Evolutionary conservation across 179 eudicot species (phyloP), one percentile per base, ranked within the genome.

Genomic region (Actinidia arguta): DNA sequence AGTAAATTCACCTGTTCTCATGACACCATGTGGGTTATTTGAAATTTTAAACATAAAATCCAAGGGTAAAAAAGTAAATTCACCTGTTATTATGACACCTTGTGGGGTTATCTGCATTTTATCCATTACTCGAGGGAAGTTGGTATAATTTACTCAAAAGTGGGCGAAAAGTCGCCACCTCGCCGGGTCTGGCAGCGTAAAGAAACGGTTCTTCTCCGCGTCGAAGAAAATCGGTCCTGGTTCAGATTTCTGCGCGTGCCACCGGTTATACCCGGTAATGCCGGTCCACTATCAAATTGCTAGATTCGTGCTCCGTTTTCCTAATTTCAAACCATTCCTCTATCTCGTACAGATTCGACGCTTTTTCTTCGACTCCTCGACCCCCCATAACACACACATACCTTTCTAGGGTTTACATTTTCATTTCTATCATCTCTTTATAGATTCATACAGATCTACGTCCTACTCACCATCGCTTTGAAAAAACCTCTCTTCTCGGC

Each of bases 231-330:
- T 22, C 48, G 72, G 73, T 68, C 48, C 24, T 68, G 5, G 27
- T 59, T 8, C 22, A 39, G 42, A 56, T 56, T 17, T 27, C 44
- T 6, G 44, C 56, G 20, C 8, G 59, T 14, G 76, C 67, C 24
- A 80, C 82, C 67, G 82, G 42, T 54, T 69, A 39, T 11, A 80
- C 76, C 75, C 82, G 82, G 82, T 80, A 54, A 54, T 51, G 42
- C 75, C 75, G 64, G 75, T 79, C 39, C 75, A 50, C 62, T 36
- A 36, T 31, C 5, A 11, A 44, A 0, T 47, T 22, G 56, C 75
- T 79, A 79, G 82, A 79, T 79, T 79, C 22, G 51, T 78, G 73
- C 62, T 5, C 42, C 20, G 1, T 6, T n/a, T 61, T 24, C 55
- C 18, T 18, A 17, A 50, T 69, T 68, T 68, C 82, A 79, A 79